Base-by-base conservation (phyloP, 371 early-diverging fungal species). In the Syncephalastrum contaminatum region DNA sequence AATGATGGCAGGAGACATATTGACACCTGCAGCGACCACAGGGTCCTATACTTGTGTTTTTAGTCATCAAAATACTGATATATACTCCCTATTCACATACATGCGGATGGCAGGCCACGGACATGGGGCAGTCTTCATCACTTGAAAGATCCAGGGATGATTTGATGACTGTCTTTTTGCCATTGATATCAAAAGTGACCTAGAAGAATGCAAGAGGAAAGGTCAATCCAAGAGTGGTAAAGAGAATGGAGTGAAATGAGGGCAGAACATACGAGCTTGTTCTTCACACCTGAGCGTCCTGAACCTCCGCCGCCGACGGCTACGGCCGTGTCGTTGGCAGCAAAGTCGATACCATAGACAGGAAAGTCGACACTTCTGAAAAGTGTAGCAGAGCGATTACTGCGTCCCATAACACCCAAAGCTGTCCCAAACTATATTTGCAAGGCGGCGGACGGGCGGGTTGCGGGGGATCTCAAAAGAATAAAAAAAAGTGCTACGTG, bases 261-360 rank as follows among this genome's bases (percentile, higher is more conserved):
- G 22, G 10, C 39, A 20, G 6, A 24, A 21, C 59, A 55, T 81
- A 85, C 86, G 59, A 88, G 57, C 61, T 82, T 80, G 59, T 87
- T 88, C 49, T 83, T 81, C 16, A 86, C 80, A 14, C 87, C 87
- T 10, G 78, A 69, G 12, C 72, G 69, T 2, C 80, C 76, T 10
- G 83, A 53, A 4, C 88, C 88, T 4, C 84, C 88, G 12, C 88
- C 88, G 6, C 88, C 88, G 15, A 72, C 84, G 42, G 81, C 69
- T 48, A 87, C 66, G 4, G 87, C 56, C 24, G 72, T 63, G 62
- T 80, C 78, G 39, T 73, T 68, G 22, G 56, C 51, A 4, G 83
- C 71, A 49, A 88, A 77, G 4, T 78, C 77, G 18, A 84, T 67
- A 41, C 85, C 82, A 55, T 72, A 80, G 46, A 86, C 72, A 16